These are phyloP conservation scores for Aphanoascus verrucosus DNA, from an alignment of 2,329 filamentous ascomycete genomes.

Conservation along the genomic window DNA sequence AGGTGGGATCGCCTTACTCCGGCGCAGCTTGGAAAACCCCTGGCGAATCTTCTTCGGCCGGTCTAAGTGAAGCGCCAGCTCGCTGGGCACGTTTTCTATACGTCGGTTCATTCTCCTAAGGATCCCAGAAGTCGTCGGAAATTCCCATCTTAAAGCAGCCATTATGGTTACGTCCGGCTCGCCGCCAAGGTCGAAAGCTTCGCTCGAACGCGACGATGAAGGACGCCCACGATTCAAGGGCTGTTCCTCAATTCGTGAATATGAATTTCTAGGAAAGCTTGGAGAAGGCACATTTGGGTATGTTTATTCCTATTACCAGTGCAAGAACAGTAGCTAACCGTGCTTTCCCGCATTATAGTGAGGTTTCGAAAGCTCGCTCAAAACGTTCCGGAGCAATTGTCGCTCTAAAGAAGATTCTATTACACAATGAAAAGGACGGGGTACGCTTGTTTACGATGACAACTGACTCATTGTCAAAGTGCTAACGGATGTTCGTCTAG, in stretches of 20 bases:
- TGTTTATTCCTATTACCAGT: slow-evolving; percentile 21
- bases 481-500: slow-evolving; percentile 28
- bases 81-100: too few relatives aligned
- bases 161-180: slow-evolving; percentile 25
- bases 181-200: slow-evolving; percentile 23
- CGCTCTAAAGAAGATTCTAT: slow-evolving; percentile 95
- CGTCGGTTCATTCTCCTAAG: background rate
- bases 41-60: too few relatives aligned
- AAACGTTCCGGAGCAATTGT: slow-evolving; percentile 64
- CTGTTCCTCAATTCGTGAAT: slow-evolving; percentile 52
- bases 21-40: too few relatives aligned
- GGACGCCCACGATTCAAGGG: slow-evolving; percentile 59
- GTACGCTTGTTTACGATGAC: slow-evolving; percentile 37
- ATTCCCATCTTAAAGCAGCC: background rate
- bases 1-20: too few relatives aligned
- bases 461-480: background rate
- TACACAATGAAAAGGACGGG: slow-evolving; percentile 98
- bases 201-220: slow-evolving; percentile 38
- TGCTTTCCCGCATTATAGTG: slow-evolving; percentile 38
- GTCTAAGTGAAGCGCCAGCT: too few relatives aligned
- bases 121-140: background rate
- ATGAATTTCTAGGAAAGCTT: slow-evolving; percentile 44
- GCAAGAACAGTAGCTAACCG: slow-evolving; percentile 14
- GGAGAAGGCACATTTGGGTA: slow-evolving; percentile 93
- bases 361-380: slow-evolving; percentile 82